phyloP scores from a whole-genome alignment of 306 rosid species.

The Malus asiatica region DNA sequence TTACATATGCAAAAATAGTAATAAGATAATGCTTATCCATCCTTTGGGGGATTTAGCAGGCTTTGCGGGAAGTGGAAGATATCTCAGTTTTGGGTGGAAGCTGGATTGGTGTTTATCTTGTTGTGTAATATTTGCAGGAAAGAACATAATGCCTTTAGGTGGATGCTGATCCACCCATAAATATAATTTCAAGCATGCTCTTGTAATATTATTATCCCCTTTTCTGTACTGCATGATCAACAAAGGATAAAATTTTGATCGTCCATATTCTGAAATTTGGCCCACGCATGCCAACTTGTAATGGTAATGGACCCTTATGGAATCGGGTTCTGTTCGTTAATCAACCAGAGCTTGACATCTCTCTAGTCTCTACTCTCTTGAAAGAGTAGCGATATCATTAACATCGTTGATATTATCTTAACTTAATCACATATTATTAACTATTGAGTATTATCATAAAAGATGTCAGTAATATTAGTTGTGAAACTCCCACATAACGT shows the following conservation, averaged over 20 bases:
- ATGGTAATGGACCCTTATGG: background rate
- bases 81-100: background rate
- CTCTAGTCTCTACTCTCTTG: background rate
- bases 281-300: conserved; percentile 25
- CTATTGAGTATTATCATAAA: background rate
- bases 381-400: no score
- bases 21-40: conserved; percentile 20
- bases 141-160: conserved; percentile 37
- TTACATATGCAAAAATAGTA: background rate
- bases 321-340: conserved; percentile 21
- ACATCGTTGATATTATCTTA: background rate
- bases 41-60: background rate
- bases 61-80: background rate
- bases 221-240: background rate
- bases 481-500: no score
- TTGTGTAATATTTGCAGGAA: background rate
- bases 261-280: conserved; percentile 2
- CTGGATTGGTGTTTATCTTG: conserved; percentile 18
- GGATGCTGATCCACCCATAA: conserved; percentile 35
- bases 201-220: background rate
- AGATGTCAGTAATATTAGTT: no score
- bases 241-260: background rate
- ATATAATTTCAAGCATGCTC: background rate
- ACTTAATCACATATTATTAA: background rate
- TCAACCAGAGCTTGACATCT: background rate